These are phyloP conservation scores for Platanus orientalis DNA, from an alignment of 164 flowering plant species.

Conservation along the genomic window DNA sequence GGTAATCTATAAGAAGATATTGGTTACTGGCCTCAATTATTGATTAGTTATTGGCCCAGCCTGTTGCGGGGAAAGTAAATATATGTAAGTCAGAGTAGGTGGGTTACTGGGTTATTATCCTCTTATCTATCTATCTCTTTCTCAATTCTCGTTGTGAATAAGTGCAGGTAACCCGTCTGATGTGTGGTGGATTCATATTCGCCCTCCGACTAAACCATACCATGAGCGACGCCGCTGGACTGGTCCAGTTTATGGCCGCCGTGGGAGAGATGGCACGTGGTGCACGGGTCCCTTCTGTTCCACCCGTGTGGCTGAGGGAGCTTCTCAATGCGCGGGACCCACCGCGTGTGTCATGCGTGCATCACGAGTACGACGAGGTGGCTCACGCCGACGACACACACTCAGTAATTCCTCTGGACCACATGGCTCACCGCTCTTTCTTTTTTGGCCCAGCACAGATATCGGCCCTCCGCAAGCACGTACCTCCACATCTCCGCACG, in stretches of 20 bases:
- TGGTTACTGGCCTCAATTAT: too few species aligned
- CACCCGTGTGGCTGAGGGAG: slow-evolving; percentile 35
- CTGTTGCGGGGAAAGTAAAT: too few species aligned
- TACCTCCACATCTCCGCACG: slow-evolving; percentile 11
- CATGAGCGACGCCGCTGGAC: slow-evolving; percentile 32
- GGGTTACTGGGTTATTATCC: too few species aligned
- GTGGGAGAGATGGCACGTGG: slow-evolving; percentile 34
- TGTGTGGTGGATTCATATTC: slow-evolving; percentile 36
- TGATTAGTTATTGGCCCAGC: too few species aligned
- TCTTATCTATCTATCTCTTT: too few species aligned
- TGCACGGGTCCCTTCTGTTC: slow-evolving; percentile 11
- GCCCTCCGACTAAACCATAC: slow-evolving; percentile 39
- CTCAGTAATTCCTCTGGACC: slow-evolving; percentile 6
- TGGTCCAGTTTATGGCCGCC: slow-evolving; percentile 31
- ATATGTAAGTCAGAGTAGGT: too few species aligned
- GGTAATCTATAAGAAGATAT: too few species aligned
- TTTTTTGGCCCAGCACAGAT: slow-evolving; percentile 33
- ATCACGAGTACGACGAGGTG: slow-evolving; percentile 26
- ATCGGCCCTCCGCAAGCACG: slow-evolving; percentile 14
- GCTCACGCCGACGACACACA: slow-evolving; percentile 19
- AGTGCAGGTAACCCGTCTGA: slow-evolving; percentile 32
- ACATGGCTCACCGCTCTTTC: slow-evolving; percentile 30
- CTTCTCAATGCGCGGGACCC: slow-evolving; percentile 27
- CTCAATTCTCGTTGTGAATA: too few species aligned
- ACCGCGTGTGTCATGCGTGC: slow-evolving; percentile 26